Percentiles rank a stretch among this genome's conserved stretches.
Conservation (phyloP, 2,329 filamentous ascomycete genomes). For the Aspergillus sp. region DNA sequence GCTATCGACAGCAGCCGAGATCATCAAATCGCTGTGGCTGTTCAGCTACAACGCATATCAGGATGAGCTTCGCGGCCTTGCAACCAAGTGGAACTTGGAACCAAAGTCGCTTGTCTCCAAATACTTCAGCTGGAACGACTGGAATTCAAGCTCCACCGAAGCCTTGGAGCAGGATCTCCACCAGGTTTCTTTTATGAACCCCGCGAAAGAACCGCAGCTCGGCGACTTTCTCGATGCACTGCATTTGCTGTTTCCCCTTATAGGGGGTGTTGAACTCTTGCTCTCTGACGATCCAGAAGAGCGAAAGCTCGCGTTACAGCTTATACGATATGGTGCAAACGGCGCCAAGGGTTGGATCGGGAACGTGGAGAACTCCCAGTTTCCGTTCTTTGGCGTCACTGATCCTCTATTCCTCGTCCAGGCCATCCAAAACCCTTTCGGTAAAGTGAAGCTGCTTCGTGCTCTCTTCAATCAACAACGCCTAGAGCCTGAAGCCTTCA, state of each 20-base stretch:
- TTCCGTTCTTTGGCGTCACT: not conserved
- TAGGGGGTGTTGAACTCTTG: not conserved
- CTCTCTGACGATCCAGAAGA: not conserved
- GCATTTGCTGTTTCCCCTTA: not conserved
- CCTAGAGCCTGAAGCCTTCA: not conserved
- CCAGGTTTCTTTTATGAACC: too few species aligned
- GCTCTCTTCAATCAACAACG: not conserved
- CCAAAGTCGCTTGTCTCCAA: too few species aligned
- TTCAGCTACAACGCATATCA: not conserved
- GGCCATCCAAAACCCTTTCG: not conserved
- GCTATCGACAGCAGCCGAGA: not conserved
- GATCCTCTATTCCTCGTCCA: not conserved
- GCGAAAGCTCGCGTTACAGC: conserved; percentile 2
- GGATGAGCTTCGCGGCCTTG: not conserved
- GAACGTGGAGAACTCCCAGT: not conserved
- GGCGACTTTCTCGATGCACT: not conserved
- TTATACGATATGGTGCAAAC: conserved; percentile 10
- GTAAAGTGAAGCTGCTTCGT: not conserved
- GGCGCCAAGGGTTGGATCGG: conserved; percentile 5
- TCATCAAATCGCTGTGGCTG: not conserved
- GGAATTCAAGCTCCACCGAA: too few species aligned
- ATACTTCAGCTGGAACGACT: too few species aligned
- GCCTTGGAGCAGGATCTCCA: too few species aligned
- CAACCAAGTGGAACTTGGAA: too few species aligned
- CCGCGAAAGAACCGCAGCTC: not conserved